These are phyloP conservation scores for Laguncularia racemosa DNA, from an alignment of 345 rosid species.

Conservation along the genomic window DNA sequence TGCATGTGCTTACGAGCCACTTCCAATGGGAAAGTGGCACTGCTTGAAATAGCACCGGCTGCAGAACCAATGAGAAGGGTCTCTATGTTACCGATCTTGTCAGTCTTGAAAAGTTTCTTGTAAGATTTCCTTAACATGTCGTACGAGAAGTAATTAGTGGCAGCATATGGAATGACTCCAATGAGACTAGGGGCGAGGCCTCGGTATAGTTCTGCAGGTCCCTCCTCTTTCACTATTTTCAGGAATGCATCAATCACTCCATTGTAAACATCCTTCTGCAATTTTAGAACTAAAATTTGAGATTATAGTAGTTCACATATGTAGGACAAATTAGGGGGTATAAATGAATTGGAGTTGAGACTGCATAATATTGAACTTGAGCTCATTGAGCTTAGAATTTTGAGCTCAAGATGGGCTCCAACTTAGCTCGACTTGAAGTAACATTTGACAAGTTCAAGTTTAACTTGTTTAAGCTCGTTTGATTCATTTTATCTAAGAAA, in stretches of 20 bases:
- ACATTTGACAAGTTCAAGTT: too few relatives aligned
- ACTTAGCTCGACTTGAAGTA: too few relatives aligned
- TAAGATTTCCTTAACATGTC: constrained; percentile 75
- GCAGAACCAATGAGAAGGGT: constrained; percentile 85
- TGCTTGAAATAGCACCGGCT: constrained; percentile 87
- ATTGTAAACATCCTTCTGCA: constrained; percentile 75
- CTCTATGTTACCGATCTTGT: constrained; percentile 78
- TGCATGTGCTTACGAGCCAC: constrained; percentile 99
- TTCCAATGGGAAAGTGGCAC: constrained; percentile 91
- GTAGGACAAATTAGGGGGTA: too few relatives aligned
- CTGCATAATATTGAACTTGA: too few relatives aligned
- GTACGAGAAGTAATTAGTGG: constrained; percentile 89
- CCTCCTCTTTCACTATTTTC: constrained; percentile 71
- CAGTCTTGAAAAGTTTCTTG: constrained; percentile 55
- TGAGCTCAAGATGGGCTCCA: too few relatives aligned
- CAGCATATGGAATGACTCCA: constrained; percentile 94
- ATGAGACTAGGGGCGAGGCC: constrained; percentile 94
- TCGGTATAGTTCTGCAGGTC: constrained; percentile 78
- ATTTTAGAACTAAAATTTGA: background rate
- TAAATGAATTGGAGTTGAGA: too few relatives aligned
- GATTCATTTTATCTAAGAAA: too few relatives aligned
- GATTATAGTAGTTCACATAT: background rate
- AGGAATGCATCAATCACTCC: constrained; percentile 75
- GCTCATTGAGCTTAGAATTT: too few relatives aligned
- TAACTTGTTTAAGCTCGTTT: too few relatives aligned